Evolutionary conservation across 2,329 filamentous ascomycete species (phyloP).

Genomic region (Colletotrichum simmondsii): DNA sequence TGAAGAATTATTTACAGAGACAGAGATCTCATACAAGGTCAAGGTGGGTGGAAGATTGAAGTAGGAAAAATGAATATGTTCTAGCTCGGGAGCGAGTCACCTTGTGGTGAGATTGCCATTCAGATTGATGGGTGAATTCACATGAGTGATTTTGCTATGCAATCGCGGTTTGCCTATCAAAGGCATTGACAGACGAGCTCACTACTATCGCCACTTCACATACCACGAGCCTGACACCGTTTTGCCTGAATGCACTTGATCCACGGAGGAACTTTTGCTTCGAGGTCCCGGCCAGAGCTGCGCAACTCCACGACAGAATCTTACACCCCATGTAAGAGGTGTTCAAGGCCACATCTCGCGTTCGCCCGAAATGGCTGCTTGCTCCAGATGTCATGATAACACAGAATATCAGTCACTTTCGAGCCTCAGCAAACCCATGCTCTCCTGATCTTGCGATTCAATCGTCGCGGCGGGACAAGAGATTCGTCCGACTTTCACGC

Average conservation of each 20-base stretch:
- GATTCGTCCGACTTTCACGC: neutral
- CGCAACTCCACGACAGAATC: neutral
- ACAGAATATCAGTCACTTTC: neutral
- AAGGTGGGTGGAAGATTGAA: neutral
- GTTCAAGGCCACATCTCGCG: neutral
- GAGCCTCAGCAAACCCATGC: neutral
- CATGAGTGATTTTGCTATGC: no score
- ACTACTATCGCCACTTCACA: neutral
- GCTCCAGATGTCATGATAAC: neutral
- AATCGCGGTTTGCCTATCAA: neutral
- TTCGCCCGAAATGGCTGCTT: neutral
- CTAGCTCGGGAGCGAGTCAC: neutral
- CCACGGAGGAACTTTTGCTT: neutral
- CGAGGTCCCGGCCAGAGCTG: neutral
- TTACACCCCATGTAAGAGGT: neutral
- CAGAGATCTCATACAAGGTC: neutral
- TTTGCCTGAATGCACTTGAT: neutral
- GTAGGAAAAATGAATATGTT: neutral
- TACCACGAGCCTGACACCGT: neutral
- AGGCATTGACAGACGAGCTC: neutral
- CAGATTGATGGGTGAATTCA: neutral
- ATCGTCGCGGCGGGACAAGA: neutral
- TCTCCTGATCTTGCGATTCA: neutral
- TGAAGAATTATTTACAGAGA: neutral
- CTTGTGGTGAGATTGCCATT: neutral